Base-by-base conservation (phyloP, 257 asterid species). In the Haberlea rhodopensis region DNA sequence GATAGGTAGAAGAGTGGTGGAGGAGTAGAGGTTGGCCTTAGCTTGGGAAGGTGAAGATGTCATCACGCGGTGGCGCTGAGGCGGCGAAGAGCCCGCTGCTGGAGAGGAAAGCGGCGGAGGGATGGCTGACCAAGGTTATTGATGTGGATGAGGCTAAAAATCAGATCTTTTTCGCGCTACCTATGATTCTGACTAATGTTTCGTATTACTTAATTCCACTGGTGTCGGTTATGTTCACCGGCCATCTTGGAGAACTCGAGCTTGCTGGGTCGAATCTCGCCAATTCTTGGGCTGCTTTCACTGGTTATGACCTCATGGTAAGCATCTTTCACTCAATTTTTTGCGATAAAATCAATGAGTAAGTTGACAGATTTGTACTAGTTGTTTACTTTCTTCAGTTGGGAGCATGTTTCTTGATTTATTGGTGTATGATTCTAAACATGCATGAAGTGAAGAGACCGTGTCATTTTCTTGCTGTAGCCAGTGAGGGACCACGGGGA, bases 191-290 rank as follows among this genome's bases (percentile, higher is more conserved):
- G 4, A 84, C 90, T 0, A 82, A 77, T 57, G 77, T 75, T 22
- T 57, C 82, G 8, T 81, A 80, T 40, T 80, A 78, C 34, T 80
- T 76, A 28, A 81, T 88, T 59, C 90, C 87, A 31, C 69, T 86
- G 1, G 80, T 80, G 45, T 85, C 97, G 0, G 95, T 90, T 22
- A 88, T 90, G 97, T 90, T 82, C 61, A 91, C 86, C 57, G 96
- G 97, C 65, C 95, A 90, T 73, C 80, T 85, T 60, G 97, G 96
- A 2, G 71, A 88, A 0, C 86, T 82, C 71, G 78, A 82, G 26
- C 87, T 90, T 9, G 97, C 97, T 0, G 94, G 75, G 10, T 58
- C 96, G 0, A 91, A 74, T 55, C 88, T 91, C 2, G 97, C 89
- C 6, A 84, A 84, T 75, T 86, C 96, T 0, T 91, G 95, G 97